Evolutionary conservation across 1,284 basidiomycete genomes (phyloP), one percentile per base, ranked within the genome.

Genomic region (Athelia sp.): DNA sequence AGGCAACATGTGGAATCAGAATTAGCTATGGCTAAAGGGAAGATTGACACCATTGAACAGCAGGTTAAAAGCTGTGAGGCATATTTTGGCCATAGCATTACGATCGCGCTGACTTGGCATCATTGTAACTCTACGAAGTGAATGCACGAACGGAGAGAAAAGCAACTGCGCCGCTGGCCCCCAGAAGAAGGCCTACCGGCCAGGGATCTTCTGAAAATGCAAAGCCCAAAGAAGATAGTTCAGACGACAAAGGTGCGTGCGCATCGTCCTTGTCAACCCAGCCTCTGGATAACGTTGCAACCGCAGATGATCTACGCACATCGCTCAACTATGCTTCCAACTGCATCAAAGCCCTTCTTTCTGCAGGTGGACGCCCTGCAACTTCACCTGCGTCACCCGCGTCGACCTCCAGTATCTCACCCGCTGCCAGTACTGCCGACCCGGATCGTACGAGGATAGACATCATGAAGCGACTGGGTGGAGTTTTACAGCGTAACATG

Each of bases 1-100:
- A 80, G 89, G 46, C 67, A 71, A 38, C 80, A 89, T 69, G 87
- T 94, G 43, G 78, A 90, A 65, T 78, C 81, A 1, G 91, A 93
- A 63, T 72, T 93, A 29, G 77, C 81, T 34, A 81, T 78, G 59
- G 89, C 92, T 4, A 79, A 79, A 49, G 72, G 69, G 52, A 85
- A 82, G 65, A 91, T 94, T 38, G 76, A 77, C n/a, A 64, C 74
- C 11, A 81, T 93, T 47, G 74, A 68, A 24, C 70, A 70, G 62
- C 75, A 76, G 54, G 83, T 91, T 46, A 84, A 86, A 35, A 67
- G 73, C 53, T 71, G 84, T 90, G 58, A 61, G 75, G 61, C 55
- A 13, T 53, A 22, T 50, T 26, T n/a, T n/a, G n/a, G n/a, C n/a
- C n/a, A n/a, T n/a, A n/a, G n/a, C n/a, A 38, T 43, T 21, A 35